phyloP scores from a whole-genome alignment of 345 rosid genomes.

The Bruguiera gymnorhiza region DNA sequence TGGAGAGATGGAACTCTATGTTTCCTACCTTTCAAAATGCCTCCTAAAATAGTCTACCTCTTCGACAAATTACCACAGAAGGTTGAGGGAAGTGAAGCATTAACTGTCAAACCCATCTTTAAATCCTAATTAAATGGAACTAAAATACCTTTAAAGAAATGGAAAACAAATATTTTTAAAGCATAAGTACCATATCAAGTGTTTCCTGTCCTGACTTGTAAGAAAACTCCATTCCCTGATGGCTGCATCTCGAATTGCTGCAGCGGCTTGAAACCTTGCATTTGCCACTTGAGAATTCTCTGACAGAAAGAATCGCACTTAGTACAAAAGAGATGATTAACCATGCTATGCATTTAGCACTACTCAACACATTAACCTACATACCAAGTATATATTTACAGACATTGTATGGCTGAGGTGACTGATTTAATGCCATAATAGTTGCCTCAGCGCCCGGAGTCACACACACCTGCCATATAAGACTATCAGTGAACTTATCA shows the following conservation, averaged over 20 bases:
- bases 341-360: neutral
- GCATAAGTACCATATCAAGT: constrained; percentile 59
- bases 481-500: neutral
- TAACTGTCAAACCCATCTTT: no score
- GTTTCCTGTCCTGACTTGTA: constrained; percentile 60
- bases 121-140: no score
- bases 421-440: constrained; percentile 68
- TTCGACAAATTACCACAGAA: no score
- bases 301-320: constrained; percentile 28
- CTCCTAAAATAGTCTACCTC: no score
- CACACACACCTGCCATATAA: constrained; percentile 58
- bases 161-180: no score
- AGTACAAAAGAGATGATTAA: neutral
- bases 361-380: constrained; percentile 11
- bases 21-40: no score
- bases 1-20: no score
- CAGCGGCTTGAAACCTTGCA: constrained; percentile 97
- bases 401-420: constrained; percentile 79
- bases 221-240: constrained; percentile 93
- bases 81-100: no score
- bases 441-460: constrained; percentile 86
- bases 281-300: constrained; percentile 89
- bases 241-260: constrained; percentile 92
- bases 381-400: constrained; percentile 88
- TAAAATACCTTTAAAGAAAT: no score